Evolutionary conservation across 768 basidiomycete genomes (phyloP), one percentile per base, ranked within the genome.

Genomic region (Panellus pusillus): DNA sequence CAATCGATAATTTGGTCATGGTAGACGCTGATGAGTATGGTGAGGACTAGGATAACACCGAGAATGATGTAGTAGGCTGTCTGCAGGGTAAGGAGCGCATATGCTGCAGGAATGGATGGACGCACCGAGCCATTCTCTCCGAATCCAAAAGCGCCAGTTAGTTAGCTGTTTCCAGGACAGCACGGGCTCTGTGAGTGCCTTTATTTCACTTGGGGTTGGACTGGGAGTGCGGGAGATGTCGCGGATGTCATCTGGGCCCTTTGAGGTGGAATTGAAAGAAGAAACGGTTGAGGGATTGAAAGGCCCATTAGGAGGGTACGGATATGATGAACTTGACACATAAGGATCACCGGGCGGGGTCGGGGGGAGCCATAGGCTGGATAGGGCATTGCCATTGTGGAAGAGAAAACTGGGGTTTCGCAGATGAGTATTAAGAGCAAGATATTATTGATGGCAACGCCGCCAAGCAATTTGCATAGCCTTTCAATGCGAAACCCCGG

Each of bases 1-100:
- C 32, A 35, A 9, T 77, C 50, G 4, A 93, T 85, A 57, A 94
- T 91, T 74, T 87, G 78, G 51, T 76, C 75, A 63, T 92, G 84
- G 62, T 81, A 88, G 9, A 88, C 66, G 9, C 77, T 73, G 45
- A 87, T 73, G 50, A 90, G 77, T 2, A 72, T 72, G 12, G 77
- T 73, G 19, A 87, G 17, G 47, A 77, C 71, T 31, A 81, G 44
- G 48, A 82, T 68, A 29, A 89, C 46, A 43, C 76, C 56, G 3
- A 74, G 54, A n/a, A 71, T 64, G 8, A 86, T 69, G 51, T 84
- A 86, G 61, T 79, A 82, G 68, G 76, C 79, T 80, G 43, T 11
- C 32, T 37, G 6, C 1, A 13, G 42, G 44, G n/a, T 31, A 38
- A 47, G 37, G 31, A 50, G 35, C 3, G 43, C 13, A 27, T 12